Base-by-base conservation (phyloP, 2,329 filamentous ascomycete genomes). In the Penicillium decumbens region DNA sequence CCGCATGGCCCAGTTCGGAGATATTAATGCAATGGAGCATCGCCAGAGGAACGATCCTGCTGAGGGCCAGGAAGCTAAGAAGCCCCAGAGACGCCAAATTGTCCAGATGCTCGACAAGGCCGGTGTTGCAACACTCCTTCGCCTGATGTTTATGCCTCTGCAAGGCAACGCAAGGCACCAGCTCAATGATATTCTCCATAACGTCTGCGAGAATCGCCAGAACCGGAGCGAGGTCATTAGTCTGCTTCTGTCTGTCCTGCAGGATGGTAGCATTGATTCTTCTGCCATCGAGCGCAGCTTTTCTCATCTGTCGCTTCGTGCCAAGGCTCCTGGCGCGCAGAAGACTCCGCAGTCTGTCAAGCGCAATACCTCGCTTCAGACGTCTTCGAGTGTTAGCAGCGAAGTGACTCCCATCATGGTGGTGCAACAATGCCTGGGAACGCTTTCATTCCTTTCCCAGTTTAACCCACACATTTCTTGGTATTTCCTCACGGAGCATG, bases 31-130 rank as follows among this genome's bases (percentile, higher is more conserved):
- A 48, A 53, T 61, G 61, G 69, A 72, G 44, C 60, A 72, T 56
- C 60, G 63, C 43, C 55, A 69, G 53, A 53, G 72, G 60, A 50
- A 65, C 54, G 63, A 71, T 53, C 49, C 64, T 55, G 56, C 61
- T 43, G 73, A 69, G 39, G 77, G 75, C 47, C 75, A 82, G 65
- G 67, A 67, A 50, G 53, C 65, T 0, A 80, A 78, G 66, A 92
- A 90, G 72, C 73, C 78, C 32, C 85, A 87, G 62, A 84, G 88
- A 49, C 87, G 88, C 53, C 85, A 89, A 20, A 87, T 95, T 50
- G 88, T 95, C 23, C 93, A 98, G 67, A 95, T 98, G 87, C 81
- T 98, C 27, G 93, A 98, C 70, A 96, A 95, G 72, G 81, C 91
- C 41, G 93, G 95, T 24, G 85, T 98, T 57, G 93, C 95, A 24